Conservation (phyloP, 129 eudicot genomes). For the Escallonia herrerae region DNA sequence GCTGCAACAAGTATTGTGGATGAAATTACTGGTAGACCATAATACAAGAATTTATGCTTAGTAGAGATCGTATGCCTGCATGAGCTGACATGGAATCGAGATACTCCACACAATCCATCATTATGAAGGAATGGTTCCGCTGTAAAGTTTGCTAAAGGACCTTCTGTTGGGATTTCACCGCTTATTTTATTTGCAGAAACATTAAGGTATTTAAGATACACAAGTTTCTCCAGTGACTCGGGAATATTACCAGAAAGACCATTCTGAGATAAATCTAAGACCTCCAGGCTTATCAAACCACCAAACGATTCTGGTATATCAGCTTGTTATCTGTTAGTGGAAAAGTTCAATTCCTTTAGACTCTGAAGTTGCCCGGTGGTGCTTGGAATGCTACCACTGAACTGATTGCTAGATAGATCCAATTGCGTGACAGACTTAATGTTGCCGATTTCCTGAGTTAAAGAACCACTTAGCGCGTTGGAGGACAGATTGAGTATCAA, state of each 20-base stretch:
- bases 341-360: conserved; percentile 1
- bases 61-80: background rate
- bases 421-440: background rate
- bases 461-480: conserved; percentile 5
- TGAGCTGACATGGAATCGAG: conserved; percentile 9
- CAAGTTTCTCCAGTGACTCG: conserved; percentile 8
- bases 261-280: conserved; percentile 15
- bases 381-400: conserved; percentile 15
- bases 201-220: conserved; percentile 10
- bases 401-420: conserved; percentile 9
- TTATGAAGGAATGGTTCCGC: conserved; percentile 10
- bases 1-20: background rate
- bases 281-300: conserved; percentile 9
- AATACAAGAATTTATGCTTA: background rate
- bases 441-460: conserved; percentile 10
- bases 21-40: background rate
- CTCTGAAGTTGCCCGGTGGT: background rate
- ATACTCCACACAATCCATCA: conserved; percentile 21
- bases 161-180: conserved; percentile 16
- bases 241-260: conserved; percentile 17
- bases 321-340: conserved; percentile 10
- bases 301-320: conserved; percentile 21
- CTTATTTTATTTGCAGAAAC: conserved; percentile 11
- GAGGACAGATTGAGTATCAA: conserved; percentile 17
- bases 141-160: conserved; percentile 17